These are phyloP conservation scores for Malania oleifera DNA, from an alignment of 164 flowering plant species.

Conservation along the genomic window DNA sequence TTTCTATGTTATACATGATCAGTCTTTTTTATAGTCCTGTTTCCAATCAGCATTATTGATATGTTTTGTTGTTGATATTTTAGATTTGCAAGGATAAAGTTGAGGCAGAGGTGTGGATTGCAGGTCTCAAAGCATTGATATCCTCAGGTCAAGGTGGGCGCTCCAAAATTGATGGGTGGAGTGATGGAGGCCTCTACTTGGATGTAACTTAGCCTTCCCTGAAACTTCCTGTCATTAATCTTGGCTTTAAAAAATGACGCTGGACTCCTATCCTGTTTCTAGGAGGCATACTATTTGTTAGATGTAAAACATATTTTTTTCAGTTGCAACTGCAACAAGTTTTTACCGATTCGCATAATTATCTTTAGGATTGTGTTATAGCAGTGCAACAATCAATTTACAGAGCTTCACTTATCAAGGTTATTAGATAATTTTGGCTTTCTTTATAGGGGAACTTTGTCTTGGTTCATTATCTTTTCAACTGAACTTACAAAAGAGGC, in stretches of 20 bases:
- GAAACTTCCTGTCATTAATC: not conserved
- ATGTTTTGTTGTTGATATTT: not conserved
- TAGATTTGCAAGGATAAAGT: conserved; percentile 97
- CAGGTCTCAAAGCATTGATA: conserved; percentile 77
- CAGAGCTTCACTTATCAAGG: not conserved
- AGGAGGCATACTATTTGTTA: too few relatives aligned
- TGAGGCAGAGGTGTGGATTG: conserved; percentile 96
- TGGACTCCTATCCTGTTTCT: too few relatives aligned
- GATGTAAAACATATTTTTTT: too few relatives aligned
- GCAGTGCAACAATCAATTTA: not conserved
- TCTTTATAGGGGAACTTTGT: not conserved
- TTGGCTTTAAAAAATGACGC: too few relatives aligned
- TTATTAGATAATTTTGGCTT: not conserved
- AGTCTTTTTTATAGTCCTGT: not conserved
- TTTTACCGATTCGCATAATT: too few relatives aligned
- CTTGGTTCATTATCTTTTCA: not conserved
- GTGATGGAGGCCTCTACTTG: conserved; percentile 73
- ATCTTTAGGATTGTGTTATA: not conserved
- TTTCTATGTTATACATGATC: conserved; percentile 6
- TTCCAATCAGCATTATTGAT: conserved; percentile 1
- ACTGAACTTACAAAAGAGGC: too few relatives aligned
- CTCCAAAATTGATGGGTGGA: conserved; percentile 94
- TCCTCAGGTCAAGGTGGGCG: conserved; percentile 81
- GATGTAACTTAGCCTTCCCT: conserved; percentile 45
- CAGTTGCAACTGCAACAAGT: too few relatives aligned